These are phyloP conservation scores for Nissolia schottii DNA, from an alignment of 306 rosid genomes.

Conservation along the genomic window DNA sequence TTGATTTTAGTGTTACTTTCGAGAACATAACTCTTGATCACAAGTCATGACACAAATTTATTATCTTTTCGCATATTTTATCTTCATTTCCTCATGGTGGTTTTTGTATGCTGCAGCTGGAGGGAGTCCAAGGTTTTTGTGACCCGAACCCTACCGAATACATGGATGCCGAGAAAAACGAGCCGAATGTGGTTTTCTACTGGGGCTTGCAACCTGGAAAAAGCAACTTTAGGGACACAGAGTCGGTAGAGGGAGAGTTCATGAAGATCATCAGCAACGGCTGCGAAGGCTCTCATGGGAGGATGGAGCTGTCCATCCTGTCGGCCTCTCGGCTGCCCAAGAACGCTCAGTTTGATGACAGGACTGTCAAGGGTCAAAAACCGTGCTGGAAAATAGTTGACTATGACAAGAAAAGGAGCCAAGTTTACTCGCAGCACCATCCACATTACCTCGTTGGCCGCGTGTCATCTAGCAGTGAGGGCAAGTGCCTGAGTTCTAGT, in stretches of 20 bases:
- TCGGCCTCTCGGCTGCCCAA: constrained; percentile 27
- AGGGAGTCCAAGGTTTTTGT: constrained; percentile 39
- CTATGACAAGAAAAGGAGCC: constrained; percentile 18
- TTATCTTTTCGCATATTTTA: background rate
- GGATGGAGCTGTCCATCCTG: constrained; percentile 29
- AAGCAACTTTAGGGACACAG: background rate
- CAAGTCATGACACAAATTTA: background rate
- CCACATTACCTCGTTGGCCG: constrained; percentile 27
- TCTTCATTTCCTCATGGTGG: background rate
- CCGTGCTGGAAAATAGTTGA: constrained; percentile 28
- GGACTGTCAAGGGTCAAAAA: constrained; percentile 2
- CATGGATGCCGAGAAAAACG: constrained; percentile 15
- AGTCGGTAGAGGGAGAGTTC: constrained; percentile 30
- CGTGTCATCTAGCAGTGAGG: constrained; percentile 13
- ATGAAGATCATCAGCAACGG: constrained; percentile 23
- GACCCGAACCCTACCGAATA: constrained; percentile 48
- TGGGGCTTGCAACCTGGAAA: constrained; percentile 35
- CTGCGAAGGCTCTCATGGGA: constrained; percentile 34
- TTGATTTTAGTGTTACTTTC: background rate
- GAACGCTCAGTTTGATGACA: constrained; percentile 17
- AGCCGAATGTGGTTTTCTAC: constrained; percentile 42
- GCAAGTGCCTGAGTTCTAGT: constrained; percentile 1
- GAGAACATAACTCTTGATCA: background rate
- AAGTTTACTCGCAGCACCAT: constrained; percentile 12
- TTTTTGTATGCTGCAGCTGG: constrained; percentile 33